Base-by-base conservation (phyloP, 2,329 filamentous ascomycete species). In the Penicillium hesseltinei region DNA sequence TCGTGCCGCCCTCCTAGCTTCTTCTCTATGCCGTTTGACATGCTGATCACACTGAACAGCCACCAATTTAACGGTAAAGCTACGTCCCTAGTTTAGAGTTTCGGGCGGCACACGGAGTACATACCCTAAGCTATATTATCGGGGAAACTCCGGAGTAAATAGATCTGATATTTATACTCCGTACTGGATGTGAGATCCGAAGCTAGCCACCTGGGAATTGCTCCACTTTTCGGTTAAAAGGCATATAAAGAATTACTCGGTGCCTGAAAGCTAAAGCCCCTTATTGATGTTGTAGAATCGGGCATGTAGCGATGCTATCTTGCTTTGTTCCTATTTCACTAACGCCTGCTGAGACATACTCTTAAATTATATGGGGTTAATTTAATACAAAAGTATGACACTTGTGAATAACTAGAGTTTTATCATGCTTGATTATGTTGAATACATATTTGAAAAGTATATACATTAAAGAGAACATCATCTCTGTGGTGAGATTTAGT, bases 41-140 rank as follows among this genome's bases (percentile, higher is more conserved):
- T 56, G 60, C 31, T 39, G 62, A 65, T 62, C 60, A 39, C 11
- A 59, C 29, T 2, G 11, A 17, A 36, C 36, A 51, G 58, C 56
- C 56, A 58, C 58, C 36, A 58, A 57, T 61, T 56, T 59, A 52
- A 56, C 44, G 40, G 49, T 31, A 25, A 33, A 39, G n/a, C 15
- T 46, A 17, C 5, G 5, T 15, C 33, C 33, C 15, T 7, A 17
- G 4, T 27, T 31, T 9, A 29, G 27, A 17, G 21, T 25, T 43
- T 25, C 15, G 10, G 42, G 29, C 4, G 15, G 15, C 4, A 13
- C 19, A 19, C 5, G 23, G 17, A 45, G 5, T 45, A 45, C 17
- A 31, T 13, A 31, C 11, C 11, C 27, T 13, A 33, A 33, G 31
- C 31, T 11, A 33, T 5, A 2, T 33, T 33, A 13, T 33, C 31